A percentile compares a stretch with the other conserved stretches of the same genome.
phyloP scores from a whole-genome alignment of 139 green algal genomes.

The Auxenochlorella pyrenoidosa region DNA sequence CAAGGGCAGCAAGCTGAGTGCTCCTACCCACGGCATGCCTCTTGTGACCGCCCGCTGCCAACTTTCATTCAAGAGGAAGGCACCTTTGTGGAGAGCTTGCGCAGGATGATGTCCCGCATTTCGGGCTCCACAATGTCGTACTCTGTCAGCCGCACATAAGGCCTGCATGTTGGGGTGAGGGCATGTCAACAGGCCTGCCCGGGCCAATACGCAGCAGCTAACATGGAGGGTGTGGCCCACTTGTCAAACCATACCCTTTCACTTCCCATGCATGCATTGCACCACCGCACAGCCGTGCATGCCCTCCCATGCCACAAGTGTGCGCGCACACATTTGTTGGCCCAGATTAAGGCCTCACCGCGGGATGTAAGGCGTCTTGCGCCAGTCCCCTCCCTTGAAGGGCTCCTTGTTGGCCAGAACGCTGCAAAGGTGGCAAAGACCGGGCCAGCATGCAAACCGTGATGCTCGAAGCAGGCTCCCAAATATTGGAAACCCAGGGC shows the following conservation, averaged over 20 bases:
- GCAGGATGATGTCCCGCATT: slow-evolving; percentile 49
- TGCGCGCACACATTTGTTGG: not conserved
- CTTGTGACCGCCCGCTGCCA: no score
- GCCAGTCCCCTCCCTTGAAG: slow-evolving; percentile 70
- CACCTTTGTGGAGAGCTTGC: slow-evolving; percentile 69
- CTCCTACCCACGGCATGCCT: not conserved
- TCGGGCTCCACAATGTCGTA: slow-evolving; percentile 65
- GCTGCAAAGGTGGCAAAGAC: slow-evolving; percentile 14
- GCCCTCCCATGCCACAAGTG: no score
- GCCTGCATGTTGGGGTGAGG: slow-evolving; percentile 10
- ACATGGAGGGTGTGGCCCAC: no score
- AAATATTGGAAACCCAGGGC: no score
- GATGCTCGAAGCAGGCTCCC: no score
- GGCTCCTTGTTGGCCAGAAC: slow-evolving; percentile 68
- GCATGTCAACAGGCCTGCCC: not conserved
- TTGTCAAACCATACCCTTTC: no score
- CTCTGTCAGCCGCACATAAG: slow-evolving; percentile 59
- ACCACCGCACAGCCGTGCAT: not conserved
- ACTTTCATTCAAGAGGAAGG: no score
- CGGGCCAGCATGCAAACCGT: no score
- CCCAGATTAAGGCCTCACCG: slow-evolving; percentile 17
- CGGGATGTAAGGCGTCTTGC: slow-evolving; percentile 55
- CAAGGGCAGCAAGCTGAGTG: no score
- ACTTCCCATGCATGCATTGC: no score
- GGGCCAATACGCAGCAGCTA: no score